Conservation (phyloP, 2,329 filamentous ascomycete genomes). For the Paracorniculantispora psalliotae region DNA sequence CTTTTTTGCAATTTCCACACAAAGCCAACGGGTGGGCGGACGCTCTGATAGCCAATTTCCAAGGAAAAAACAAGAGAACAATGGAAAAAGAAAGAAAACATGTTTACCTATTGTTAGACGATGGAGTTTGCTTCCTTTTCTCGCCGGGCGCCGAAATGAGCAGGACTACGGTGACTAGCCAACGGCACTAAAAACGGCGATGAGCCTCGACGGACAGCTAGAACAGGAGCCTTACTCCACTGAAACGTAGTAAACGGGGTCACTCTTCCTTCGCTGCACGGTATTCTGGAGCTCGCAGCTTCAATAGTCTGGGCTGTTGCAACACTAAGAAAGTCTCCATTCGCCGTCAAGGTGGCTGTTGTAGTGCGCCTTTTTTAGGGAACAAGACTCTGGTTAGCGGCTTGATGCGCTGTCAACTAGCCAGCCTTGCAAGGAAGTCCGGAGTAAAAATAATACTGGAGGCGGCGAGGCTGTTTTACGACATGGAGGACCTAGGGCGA, state of each 20-base stretch:
- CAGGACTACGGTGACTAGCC: neutral
- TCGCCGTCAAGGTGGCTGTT: neutral
- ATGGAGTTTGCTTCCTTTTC: neutral
- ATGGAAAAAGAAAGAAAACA: neutral
- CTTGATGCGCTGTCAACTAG: constrained; percentile 2
- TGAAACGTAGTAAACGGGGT: too few relatives aligned
- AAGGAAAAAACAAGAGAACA: neutral
- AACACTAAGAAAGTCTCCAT: neutral
- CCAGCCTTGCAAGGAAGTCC: neutral
- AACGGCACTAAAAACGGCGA: neutral
- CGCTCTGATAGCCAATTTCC: neutral
- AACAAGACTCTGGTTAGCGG: neutral
- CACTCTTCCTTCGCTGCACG: too few relatives aligned
- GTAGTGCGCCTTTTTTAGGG: neutral
- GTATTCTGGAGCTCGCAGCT: neutral
- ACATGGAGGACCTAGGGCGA: neutral
- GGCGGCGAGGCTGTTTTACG: neutral
- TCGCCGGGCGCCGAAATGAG: neutral
- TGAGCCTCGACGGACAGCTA: neutral
- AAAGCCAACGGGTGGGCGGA: too few relatives aligned
- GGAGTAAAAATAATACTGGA: too few relatives aligned
- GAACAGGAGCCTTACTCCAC: too few relatives aligned
- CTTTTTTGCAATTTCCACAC: neutral
- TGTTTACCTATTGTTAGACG: neutral
- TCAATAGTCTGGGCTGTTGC: neutral